Evolutionary conservation across 306 rosid genomes (phyloP), one percentile per base, ranked within the genome.

Genomic region (Trifolium fragiferum): DNA sequence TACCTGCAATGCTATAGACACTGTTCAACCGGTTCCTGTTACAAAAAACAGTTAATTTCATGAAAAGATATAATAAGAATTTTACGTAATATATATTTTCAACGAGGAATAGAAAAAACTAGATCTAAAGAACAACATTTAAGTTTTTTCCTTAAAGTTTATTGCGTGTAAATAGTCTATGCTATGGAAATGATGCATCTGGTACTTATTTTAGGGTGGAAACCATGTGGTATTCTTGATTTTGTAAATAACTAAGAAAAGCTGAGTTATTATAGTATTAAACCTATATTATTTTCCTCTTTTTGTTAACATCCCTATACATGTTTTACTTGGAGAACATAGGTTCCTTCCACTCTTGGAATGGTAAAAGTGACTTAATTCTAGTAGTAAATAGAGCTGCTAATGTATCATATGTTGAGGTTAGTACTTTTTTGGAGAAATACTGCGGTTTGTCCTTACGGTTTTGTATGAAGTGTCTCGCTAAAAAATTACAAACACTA

Each of bases 401-500:
- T 12, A 25, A 66, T 66, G 59, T 57, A 38, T 21, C 44, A 75
- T 66, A 41, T 38, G 4, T 43, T 50, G 72, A 33, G 60, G 46
- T 63, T 63, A 63, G 49, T 37, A 35, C 10, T 65, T 23, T 37
- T 37, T 4, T 10, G 6, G 46, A 1, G 40, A 30, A 63, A 63
- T 37, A 37, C 10, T 4, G 30, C 3, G 30, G 69, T 37, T 37
- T 64, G 49, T 64, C 30, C 49, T 37, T 64, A 16, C 10, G 9
- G 25, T 63, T 80, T 14, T 23, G 7, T 15, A 7, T 19, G n/a
- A 15, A 47, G 19, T 38, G 14, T 66, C 74, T 79, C 16, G 38
- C 66, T 71, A 14, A 30, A 51, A 47, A 71, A 47, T 66, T 44
- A 37, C n/a, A 44, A 64, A 55, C 33, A 47, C 51, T 68, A 57